These are phyloP conservation scores for Wickerhamomyces pijperi DNA, from an alignment of 805 yeast genomes.

Conservation along the genomic window DNA sequence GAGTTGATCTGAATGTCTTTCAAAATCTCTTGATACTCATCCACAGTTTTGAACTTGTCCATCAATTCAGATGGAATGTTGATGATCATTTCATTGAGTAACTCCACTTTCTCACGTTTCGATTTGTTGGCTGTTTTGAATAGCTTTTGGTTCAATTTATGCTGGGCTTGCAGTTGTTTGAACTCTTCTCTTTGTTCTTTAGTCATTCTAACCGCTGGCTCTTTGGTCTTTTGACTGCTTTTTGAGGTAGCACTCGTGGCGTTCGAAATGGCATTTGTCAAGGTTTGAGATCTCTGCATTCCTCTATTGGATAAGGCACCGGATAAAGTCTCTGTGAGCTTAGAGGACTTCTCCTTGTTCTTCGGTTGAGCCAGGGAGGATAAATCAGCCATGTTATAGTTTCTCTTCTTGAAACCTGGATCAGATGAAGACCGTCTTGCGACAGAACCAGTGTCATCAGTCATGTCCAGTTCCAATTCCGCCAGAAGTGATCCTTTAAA, in stretches of 20 bases:
- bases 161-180: constrained; percentile 4
- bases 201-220: background rate
- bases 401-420: background rate
- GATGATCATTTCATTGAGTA: constrained; percentile 38
- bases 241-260: background rate
- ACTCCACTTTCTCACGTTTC: constrained; percentile 35
- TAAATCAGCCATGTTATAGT: background rate
- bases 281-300: background rate
- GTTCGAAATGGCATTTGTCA: background rate
- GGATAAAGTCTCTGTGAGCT: background rate
- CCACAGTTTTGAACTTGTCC: constrained; percentile 18
- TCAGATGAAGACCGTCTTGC: background rate
- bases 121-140: constrained; percentile 26
- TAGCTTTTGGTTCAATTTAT: constrained; percentile 5
- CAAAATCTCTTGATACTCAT: constrained; percentile 12
- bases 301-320: background rate
- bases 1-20: constrained; percentile 18
- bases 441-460: background rate
- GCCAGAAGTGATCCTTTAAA: background rate
- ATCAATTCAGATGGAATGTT: constrained; percentile 25
- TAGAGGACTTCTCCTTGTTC: background rate
- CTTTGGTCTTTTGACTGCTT: background rate
- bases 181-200: constrained; percentile 5
- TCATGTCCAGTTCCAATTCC: background rate
- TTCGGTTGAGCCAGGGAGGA: background rate